Base-by-base conservation (phyloP, 1,139 yeast genomes). In the Geotrichum aggregatum region DNA sequence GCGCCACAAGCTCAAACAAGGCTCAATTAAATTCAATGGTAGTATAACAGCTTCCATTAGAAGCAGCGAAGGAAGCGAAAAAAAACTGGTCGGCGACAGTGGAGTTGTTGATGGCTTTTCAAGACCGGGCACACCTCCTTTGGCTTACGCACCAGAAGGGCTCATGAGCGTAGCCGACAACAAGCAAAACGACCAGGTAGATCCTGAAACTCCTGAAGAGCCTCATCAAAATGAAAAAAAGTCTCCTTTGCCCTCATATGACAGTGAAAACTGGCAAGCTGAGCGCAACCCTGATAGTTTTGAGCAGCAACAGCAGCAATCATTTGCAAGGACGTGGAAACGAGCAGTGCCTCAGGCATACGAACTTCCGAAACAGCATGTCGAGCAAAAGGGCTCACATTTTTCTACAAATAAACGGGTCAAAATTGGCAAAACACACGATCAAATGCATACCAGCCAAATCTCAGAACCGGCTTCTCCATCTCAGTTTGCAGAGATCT, bases 61-160 rank as follows among this genome's bases (percentile, higher is more conserved):
- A 34, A 34, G 16, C 36, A 34, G 36, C 16, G 36, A 34, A 16
- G 18, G 36, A n/a, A 16, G 36, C 16, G 36, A 34, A 19, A 19
- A 18, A 10, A 45, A 34, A n/a, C 41, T 14, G 11, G 41, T 28
- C n/a, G 36, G 22, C 19, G 43, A 13, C 3, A 34, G 43, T 19
- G 41, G 35, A 22, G 22, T 42, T 8, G 33, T 38, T 2, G 60
- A 59, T 19, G 62, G 55, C 11, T 59, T 62, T 36, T 59, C 63
- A 0, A 53, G 63, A 6, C 63, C 65, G 2, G 61, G 61, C 0
- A 58, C 63, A 1, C 64, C 65, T 8, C 65, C 64, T 3, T 34
- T 54, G 6, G 54, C 59, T 4, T 61, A 61, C 46, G 61, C 60
- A 6, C 64, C 64, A 1, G 63, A 59, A 40, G 64, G 58, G 26